A percentile compares a stretch with the other conserved stretches of the same genome.
Evolutionary conservation across 2,329 filamentous ascomycete genomes (phyloP).

Genomic region (Emergomyces pasteurianus): DNA sequence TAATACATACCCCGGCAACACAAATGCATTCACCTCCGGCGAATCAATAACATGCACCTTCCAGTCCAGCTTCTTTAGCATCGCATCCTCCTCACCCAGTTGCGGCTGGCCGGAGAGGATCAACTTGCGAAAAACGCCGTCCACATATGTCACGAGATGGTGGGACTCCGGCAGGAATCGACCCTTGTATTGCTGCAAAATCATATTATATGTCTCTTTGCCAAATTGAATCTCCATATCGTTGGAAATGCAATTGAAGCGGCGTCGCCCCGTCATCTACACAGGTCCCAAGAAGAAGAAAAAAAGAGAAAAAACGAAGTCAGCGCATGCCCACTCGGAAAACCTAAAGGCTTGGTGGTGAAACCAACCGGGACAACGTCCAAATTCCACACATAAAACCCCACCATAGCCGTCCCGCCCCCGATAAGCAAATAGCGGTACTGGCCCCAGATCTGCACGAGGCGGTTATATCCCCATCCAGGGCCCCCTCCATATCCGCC

Average conservation of each 20-base stretch:
- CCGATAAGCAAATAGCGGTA: not conserved
- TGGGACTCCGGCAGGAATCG: constrained; percentile 40
- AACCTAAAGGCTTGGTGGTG: not conserved
- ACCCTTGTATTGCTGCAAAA: constrained; percentile 35
- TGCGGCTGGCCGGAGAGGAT: constrained; percentile 39
- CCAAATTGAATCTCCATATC: constrained; percentile 34
- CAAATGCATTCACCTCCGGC: constrained; percentile 46
- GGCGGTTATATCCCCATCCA: not conserved
- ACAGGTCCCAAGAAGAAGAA: not conserved
- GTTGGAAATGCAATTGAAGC: constrained; percentile 46
- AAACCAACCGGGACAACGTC: constrained; percentile 4
- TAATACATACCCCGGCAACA: constrained; percentile 42
- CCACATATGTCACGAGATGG: constrained; percentile 37
- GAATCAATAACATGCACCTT: constrained; percentile 46
- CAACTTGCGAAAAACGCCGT: constrained; percentile 41
- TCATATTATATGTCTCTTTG: constrained; percentile 34
- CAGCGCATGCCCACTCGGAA: not conserved
- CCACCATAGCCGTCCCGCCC: not conserved
- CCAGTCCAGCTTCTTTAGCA: constrained; percentile 42
- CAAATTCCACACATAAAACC: constrained; percentile 6
- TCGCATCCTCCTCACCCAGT: constrained; percentile 8
- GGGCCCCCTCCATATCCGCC: not conserved
- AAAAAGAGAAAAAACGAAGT: not conserved
- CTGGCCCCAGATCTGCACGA: not conserved
- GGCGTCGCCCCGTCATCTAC: constrained; percentile 41